A percentile compares a stretch with the other conserved stretches of the same genome.
Evolutionary conservation across 2,329 filamentous ascomycete genomes (phyloP).

Genomic region (Thelonectria discophora): DNA sequence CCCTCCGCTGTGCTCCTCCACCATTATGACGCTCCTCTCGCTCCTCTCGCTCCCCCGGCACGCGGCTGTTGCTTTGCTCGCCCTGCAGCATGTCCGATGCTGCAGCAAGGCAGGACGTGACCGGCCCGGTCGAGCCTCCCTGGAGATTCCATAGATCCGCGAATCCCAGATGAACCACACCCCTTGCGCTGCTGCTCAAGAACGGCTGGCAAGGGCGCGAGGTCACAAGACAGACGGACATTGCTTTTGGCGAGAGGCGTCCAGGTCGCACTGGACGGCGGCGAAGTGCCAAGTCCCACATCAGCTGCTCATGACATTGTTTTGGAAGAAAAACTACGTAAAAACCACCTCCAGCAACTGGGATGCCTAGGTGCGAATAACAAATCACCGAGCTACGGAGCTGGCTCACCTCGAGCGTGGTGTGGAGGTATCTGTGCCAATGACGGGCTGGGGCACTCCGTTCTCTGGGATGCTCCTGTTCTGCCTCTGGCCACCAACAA

Average conservation of each 20-base stretch:
- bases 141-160: constrained; percentile 34
- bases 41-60: constrained; percentile 22
- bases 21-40: constrained; percentile 23
- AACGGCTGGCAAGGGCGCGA: constrained; percentile 4
- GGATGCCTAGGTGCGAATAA: not conserved
- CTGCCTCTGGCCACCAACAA: constrained; percentile 5
- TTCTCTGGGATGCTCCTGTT: constrained; percentile 5
- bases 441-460: constrained; percentile 3
- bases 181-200: not conserved
- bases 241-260: not conserved
- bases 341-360: not conserved
- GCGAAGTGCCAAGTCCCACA: constrained; percentile 33
- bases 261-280: not conserved
- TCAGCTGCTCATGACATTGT: constrained; percentile 14
- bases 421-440: constrained; percentile 6
- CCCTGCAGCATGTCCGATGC: constrained; percentile 24
- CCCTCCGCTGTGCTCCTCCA: constrained; percentile 10
- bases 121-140: constrained; percentile 37
- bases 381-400: constrained; percentile 15
- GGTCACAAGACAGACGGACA: constrained; percentile 6
- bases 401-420: not conserved
- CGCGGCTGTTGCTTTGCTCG: constrained; percentile 18
- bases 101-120: constrained; percentile 25
- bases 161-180: constrained; percentile 33
- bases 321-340: constrained; percentile 1